phyloP scores from a whole-genome alignment of 2,329 filamentous ascomycete genomes.

The Sodiomyces alkalinus region DNA sequence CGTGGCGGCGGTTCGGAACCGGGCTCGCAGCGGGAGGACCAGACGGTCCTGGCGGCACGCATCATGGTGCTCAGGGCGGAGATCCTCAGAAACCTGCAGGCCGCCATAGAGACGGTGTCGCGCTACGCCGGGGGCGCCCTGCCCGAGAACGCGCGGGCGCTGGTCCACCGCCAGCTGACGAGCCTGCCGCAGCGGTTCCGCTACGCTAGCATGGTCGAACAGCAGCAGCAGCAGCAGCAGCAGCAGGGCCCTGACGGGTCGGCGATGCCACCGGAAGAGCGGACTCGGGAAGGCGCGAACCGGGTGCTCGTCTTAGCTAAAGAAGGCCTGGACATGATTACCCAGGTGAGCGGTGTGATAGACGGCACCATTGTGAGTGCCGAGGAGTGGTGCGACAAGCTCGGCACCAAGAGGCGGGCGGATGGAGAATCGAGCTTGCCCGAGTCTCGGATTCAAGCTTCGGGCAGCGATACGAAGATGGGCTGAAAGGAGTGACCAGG shows the following conservation, averaged over 20 bases:
- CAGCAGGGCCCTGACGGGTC: conserved; percentile 14
- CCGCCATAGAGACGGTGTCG: conserved; percentile 71
- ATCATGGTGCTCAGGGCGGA: conserved; percentile 56
- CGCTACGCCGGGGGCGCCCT: conserved; percentile 84
- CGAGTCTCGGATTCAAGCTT: conserved; percentile 9
- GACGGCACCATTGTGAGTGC: conserved; percentile 83
- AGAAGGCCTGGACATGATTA: conserved; percentile 89
- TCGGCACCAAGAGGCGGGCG: conserved; percentile 33
- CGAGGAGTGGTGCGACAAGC: conserved; percentile 75
- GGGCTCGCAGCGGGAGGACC: conserved; percentile 20
- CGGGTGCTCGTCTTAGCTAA: conserved; percentile 73
- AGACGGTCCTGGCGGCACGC: conserved; percentile 36
- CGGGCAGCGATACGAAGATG: conserved; percentile 14
- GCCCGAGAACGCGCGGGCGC: conserved; percentile 70
- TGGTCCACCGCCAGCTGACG: conserved; percentile 73
- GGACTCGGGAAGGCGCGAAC: conserved; percentile 46
- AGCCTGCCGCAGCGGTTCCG: conserved; percentile 74
- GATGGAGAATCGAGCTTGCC: conserved; percentile 13
- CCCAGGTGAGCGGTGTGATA: conserved; percentile 74
- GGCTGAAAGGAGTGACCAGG: too few relatives aligned
- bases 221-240: conserved; percentile 14
- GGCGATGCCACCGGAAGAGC: conserved; percentile 19
- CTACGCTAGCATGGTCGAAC: conserved; percentile 42
- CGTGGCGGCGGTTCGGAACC: conserved; percentile 5
- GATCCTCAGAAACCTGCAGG: conserved; percentile 64